Evolutionary conservation across 306 rosid species (phyloP).

Genomic region (Lathyrus oleraceus): DNA sequence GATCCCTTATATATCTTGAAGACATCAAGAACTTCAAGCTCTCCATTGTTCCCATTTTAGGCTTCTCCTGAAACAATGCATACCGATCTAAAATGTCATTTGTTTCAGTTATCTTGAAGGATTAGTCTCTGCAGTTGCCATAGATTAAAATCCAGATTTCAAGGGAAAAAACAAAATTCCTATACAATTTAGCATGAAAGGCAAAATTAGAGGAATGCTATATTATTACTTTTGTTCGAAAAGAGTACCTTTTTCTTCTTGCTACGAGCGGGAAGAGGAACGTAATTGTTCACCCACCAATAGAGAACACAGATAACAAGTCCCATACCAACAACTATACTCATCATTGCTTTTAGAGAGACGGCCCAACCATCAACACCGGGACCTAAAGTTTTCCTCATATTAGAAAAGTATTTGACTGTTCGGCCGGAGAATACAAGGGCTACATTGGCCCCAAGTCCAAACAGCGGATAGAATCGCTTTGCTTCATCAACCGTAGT

Average conservation of each 20-base stretch:
- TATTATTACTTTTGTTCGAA: neutral
- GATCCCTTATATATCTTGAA: slow-evolving; percentile 90
- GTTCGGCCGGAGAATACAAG: slow-evolving; percentile 95
- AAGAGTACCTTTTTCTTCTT: slow-evolving; percentile 90
- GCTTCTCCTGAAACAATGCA: slow-evolving; percentile 68
- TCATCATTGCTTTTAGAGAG: slow-evolving; percentile 92
- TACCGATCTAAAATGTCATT: slow-evolving; percentile 6
- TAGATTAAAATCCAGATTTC: too few relatives aligned
- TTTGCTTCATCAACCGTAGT: slow-evolving; percentile 91
- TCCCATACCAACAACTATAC: slow-evolving; percentile 92
- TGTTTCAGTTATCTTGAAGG: neutral
- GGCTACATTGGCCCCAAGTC: slow-evolving; percentile 96
- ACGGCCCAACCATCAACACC: slow-evolving; percentile 99
- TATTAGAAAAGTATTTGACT: slow-evolving; percentile 87
- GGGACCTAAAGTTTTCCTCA: slow-evolving; percentile 83
- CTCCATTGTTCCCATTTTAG: slow-evolving; percentile 97
- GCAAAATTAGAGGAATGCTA: neutral
- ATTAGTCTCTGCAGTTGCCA: too few relatives aligned
- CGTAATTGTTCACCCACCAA: slow-evolving; percentile 92
- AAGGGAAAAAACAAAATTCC: too few relatives aligned
- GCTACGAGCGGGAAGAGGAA: slow-evolving; percentile 90
- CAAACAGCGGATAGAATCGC: slow-evolving; percentile 88
- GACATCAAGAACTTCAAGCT: slow-evolving; percentile 99
- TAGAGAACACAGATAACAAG: slow-evolving; percentile 71
- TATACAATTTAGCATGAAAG: neutral